Base-by-base conservation (phyloP, 2,329 filamentous ascomycete species). In the Sclerotinia subarctica region DNA sequence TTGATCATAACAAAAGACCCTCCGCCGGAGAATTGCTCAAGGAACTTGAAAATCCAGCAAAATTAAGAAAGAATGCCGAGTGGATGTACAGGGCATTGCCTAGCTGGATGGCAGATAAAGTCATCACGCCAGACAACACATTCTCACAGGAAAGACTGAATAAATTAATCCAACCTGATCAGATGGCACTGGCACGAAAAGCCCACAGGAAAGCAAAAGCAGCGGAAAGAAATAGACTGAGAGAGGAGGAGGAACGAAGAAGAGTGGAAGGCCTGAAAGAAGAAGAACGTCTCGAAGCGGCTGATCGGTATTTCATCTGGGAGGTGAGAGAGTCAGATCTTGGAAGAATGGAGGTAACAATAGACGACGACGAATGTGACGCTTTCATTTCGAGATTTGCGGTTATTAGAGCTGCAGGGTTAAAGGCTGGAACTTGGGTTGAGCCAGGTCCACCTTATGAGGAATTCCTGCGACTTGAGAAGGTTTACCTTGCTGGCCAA, bases 51-150 rank as follows among this genome's bases (percentile, higher is more conserved):
- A 21, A 21, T 32, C 47, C 63, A 24, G 60, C n/a, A 1, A 53
- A 7, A n/a, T 42, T 44, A n/a, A 53, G n/a, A 64, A 26, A 42
- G 6, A 21, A 38, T 15, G 7, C 47, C n/a, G 21, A 5, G 5
- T 29, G n/a, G 17, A 42, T 64, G 47, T 64, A 38, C 10, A 64
- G 13, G 60, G 32, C 44, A 21, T 42, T 64, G 60, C 47, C 60
- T 29, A 47, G 29, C 4, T 64, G 60, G 60, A 24, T 53, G 19
- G 47, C 17, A 53, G 21, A 24, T 1, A 8, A 15, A 42, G 6
- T 26, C 1, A n/a, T 26, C 29, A 19, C 42, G 1, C 6, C 26
- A 8, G 5, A 44, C 11, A 26, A 53, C 17, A 17, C 0, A 15
- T 64, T 64, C 32, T 52, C 32, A 1, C 47, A 64, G 19, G 10